Evolutionary conservation across 352 stramenopile genomes (phyloP).

Genomic region (Phytophthora citrophthora): DNA sequence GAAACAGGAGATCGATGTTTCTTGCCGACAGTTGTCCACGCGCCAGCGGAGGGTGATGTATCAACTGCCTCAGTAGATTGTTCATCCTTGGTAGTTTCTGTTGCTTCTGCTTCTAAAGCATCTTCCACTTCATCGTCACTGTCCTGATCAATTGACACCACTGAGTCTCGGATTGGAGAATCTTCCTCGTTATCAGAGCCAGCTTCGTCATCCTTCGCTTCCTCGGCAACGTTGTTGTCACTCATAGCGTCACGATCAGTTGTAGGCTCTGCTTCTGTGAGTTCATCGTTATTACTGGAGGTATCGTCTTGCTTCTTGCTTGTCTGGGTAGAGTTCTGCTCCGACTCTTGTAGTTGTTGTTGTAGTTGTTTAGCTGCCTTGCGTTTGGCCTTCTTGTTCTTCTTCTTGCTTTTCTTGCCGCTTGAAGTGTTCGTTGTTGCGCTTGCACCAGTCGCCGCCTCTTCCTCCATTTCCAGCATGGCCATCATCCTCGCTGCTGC

Average conservation of each 20-base stretch:
- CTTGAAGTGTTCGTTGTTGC: slow-evolving; percentile 2
- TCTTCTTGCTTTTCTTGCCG: slow-evolving; percentile 74
- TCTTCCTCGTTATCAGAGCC: slow-evolving; percentile 37
- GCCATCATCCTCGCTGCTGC: slow-evolving; percentile 78
- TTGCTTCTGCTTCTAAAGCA: slow-evolving; percentile 4
- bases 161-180: slow-evolving; percentile 8
- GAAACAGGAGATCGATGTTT: slow-evolving; percentile 50
- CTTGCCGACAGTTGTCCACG: slow-evolving; percentile 79
- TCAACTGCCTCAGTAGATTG: slow-evolving; percentile 1
- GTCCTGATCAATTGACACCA: slow-evolving; percentile 15
- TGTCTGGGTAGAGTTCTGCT: slow-evolving; percentile 4
- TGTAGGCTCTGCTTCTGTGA: background rate
- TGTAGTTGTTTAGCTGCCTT: slow-evolving; percentile 47
- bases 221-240: background rate
- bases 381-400: slow-evolving; percentile 76
- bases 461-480: slow-evolving; percentile 87
- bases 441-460: slow-evolving; percentile 11
- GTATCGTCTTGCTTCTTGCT: slow-evolving; percentile 4
- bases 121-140: slow-evolving; percentile 25
- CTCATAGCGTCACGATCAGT: background rate
- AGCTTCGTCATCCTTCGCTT: slow-evolving; percentile 22
- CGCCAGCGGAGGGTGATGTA: slow-evolving; percentile 29
- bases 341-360: slow-evolving; percentile 22
- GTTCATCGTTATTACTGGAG: background rate
- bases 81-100: slow-evolving; percentile 1